These are phyloP conservation scores for Pythium insidiosum DNA, from an alignment of 352 stramenopile species.

Conservation along the genomic window DNA sequence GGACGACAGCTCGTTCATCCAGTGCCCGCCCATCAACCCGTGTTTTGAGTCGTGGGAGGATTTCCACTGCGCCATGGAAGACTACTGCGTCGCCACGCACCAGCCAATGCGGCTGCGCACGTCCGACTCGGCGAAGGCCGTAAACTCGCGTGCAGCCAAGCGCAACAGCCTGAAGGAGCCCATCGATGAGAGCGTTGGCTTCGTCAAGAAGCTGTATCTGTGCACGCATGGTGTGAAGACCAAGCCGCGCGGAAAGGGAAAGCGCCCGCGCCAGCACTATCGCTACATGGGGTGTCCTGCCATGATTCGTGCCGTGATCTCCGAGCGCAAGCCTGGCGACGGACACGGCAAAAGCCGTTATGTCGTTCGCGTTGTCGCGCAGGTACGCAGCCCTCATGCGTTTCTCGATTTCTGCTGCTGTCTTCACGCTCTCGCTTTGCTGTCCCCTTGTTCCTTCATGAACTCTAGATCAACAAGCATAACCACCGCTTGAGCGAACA, in stretches of 20 bases:
- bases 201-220: conserved; percentile 82
- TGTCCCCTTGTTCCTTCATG: background rate
- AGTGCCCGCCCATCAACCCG: conserved; percentile 64
- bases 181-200: conserved; percentile 80
- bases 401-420: background rate
- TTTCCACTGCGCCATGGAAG: conserved; percentile 75
- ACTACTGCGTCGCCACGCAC: conserved; percentile 63
- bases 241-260: conserved; percentile 75
- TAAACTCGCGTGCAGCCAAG: conserved; percentile 73
- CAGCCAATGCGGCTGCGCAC: conserved; percentile 77
- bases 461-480: conserved; percentile 64
- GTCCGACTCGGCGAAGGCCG: conserved; percentile 71
- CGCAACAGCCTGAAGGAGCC: conserved; percentile 77
- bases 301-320: conserved; percentile 81
- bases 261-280: conserved; percentile 72
- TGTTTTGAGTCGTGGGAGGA: conserved; percentile 80
- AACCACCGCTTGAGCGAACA: conserved; percentile 82
- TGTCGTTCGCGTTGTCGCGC: conserved; percentile 72
- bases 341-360: conserved; percentile 61
- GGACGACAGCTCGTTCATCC: conserved; percentile 52
- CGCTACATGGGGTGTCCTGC: conserved; percentile 77
- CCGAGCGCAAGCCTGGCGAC: conserved; percentile 59
- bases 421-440: background rate
- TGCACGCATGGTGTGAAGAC: conserved; percentile 82
- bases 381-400: conserved; percentile 24